These are phyloP conservation scores for Fusarium decemcellulare DNA, from an alignment of 2,329 filamentous ascomycete genomes.

Conservation along the genomic window DNA sequence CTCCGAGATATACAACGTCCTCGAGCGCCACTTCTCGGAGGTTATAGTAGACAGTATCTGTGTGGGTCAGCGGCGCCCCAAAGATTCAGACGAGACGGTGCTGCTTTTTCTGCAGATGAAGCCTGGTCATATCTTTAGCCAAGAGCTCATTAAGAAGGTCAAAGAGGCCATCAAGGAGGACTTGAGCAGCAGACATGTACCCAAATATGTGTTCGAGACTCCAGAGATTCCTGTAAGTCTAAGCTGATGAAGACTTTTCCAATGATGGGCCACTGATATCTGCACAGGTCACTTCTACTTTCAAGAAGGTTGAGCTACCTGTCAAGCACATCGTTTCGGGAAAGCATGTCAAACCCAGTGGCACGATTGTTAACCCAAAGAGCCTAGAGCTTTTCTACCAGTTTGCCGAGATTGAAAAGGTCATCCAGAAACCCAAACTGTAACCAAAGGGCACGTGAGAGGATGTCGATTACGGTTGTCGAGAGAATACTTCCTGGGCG, in stretches of 20 bases:
- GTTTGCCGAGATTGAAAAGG: not conserved
- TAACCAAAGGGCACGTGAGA: too few relatives aligned
- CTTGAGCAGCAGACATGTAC: not conserved
- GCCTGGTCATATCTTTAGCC: not conserved
- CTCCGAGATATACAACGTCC: not conserved
- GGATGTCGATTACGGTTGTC: too few relatives aligned
- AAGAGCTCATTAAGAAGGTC: not conserved
- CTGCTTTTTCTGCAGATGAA: not conserved
- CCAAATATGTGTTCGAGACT: not conserved
- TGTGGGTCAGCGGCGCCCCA: not conserved
- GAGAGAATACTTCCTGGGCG: too few relatives aligned
- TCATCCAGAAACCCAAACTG: not conserved
- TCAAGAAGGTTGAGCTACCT: not conserved
- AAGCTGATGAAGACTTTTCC: not conserved
- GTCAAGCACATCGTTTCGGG: not conserved
- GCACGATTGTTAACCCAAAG: not conserved
- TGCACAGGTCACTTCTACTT: not conserved
- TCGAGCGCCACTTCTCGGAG: not conserved
- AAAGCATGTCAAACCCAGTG: not conserved
- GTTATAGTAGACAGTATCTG: not conserved
- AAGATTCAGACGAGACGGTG: not conserved
- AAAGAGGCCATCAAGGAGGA: not conserved
- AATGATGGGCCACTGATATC: not conserved
- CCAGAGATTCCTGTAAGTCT: not conserved
- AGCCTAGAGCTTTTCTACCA: not conserved